Conservation (phyloP, 352 stramenopile species). For the Phytopythium aichiense region DNA sequence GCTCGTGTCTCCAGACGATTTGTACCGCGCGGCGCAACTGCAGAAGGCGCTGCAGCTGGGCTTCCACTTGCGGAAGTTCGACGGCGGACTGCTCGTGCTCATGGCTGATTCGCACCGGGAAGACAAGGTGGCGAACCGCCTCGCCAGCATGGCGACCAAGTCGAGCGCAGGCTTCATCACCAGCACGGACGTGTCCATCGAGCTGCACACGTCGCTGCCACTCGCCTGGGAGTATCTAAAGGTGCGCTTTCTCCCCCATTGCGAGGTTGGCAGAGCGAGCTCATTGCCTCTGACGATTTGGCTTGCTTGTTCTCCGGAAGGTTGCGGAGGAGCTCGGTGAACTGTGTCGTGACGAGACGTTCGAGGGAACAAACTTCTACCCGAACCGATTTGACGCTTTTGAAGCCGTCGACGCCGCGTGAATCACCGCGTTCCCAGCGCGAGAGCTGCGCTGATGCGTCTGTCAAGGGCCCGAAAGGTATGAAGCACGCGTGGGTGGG, state of each 20-base stretch:
- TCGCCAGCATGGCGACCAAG: constrained; percentile 74
- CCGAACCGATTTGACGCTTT: constrained; percentile 88
- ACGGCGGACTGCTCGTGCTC: constrained; percentile 91
- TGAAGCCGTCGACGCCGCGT: constrained; percentile 6
- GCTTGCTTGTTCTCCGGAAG: constrained; percentile 14
- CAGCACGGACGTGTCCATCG: constrained; percentile 86
- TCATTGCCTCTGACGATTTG: background rate
- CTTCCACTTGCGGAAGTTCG: constrained; percentile 92
- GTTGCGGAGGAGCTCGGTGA: constrained; percentile 91
- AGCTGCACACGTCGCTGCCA: constrained; percentile 92
- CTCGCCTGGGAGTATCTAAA: constrained; percentile 96
- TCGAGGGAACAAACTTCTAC: constrained; percentile 95
- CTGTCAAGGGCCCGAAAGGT: background rate
- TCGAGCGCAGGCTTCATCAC: constrained; percentile 83
- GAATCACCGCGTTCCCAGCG: background rate
- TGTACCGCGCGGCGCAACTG: constrained; percentile 88
- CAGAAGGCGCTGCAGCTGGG: constrained; percentile 87
- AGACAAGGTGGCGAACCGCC: constrained; percentile 62
- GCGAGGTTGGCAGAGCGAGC: no score
- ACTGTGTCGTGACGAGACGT: constrained; percentile 95
- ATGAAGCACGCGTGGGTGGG: background rate
- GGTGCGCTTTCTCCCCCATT: constrained; percentile 20
- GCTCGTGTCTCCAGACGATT: constrained; percentile 96
- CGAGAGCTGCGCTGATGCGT: background rate
- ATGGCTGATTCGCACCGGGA: constrained; percentile 89